phyloP scores from a whole-genome alignment of 345 rosid genomes.

The Syzygium oleosum region DNA sequence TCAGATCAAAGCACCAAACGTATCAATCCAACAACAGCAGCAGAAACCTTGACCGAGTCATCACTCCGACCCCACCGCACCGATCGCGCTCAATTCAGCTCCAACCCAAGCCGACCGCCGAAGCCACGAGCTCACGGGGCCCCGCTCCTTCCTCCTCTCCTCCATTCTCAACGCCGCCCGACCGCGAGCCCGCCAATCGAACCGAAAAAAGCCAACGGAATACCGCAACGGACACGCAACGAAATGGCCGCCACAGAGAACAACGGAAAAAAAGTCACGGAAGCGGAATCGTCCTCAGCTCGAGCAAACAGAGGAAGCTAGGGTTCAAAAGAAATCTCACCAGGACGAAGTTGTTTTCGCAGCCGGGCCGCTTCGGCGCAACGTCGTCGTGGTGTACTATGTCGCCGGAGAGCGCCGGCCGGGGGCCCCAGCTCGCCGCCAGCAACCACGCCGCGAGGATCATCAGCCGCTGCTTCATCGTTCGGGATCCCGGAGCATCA shows the following conservation, averaged over 20 bases:
- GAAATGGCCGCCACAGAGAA: not conserved
- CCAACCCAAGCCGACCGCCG: not conserved
- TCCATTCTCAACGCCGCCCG: not conserved
- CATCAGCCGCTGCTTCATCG: not conserved
- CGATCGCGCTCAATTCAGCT: not conserved
- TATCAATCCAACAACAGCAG: not conserved
- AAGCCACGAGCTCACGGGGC: not conserved
- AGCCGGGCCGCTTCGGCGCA: conserved; percentile 78
- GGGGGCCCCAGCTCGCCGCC: conserved; percentile 20
- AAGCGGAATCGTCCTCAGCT: not conserved
- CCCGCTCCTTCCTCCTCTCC: not conserved
- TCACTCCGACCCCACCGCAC: not conserved
- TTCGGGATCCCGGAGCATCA: not conserved
- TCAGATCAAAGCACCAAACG: not conserved
- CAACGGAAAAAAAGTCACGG: not conserved
- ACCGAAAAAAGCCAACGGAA: not conserved
- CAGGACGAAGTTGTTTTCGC: conserved; percentile 87
- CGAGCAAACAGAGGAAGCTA: not conserved
- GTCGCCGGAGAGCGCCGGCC: conserved; percentile 49
- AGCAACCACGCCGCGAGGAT: not conserved
- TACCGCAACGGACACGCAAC: not conserved
- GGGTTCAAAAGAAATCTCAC: conserved; percentile 14
- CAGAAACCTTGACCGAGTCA: not conserved
- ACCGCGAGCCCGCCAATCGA: not conserved
- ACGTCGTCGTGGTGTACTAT: conserved; percentile 82